phyloP scores from a whole-genome alignment of 1,284 basidiomycete genomes.

The Amylostereum chailletii region DNA sequence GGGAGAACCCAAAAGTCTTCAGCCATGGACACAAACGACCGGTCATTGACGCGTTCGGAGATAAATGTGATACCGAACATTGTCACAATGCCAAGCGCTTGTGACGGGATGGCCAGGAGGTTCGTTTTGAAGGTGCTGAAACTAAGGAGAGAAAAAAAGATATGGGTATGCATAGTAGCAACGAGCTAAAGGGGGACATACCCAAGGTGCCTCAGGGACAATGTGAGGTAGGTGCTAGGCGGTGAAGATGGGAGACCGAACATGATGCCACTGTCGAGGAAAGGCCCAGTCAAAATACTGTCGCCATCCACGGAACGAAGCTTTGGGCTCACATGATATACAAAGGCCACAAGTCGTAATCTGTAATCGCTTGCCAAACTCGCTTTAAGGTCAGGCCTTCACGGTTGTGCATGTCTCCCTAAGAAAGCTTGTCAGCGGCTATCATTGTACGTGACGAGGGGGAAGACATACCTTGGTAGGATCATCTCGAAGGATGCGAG shows the following conservation, averaged over 20 bases:
- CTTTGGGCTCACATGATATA: conserved; percentile 41
- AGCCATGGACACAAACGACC: conserved; percentile 31
- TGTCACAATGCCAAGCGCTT: conserved; percentile 22
- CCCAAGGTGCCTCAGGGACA: conserved; percentile 53
- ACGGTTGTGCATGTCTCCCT: conserved; percentile 73
- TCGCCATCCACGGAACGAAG: conserved; percentile 14
- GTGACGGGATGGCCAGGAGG: conserved; percentile 48
- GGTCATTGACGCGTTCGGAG: conserved; percentile 14
- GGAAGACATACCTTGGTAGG: conserved; percentile 40
- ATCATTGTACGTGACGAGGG: not conserved
- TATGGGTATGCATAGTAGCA: not conserved
- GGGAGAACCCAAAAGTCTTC: conserved; percentile 46
- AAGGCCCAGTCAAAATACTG: not conserved
- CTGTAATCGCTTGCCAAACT: conserved; percentile 48
- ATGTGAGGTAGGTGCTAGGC: conserved; percentile 48
- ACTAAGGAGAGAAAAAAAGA: conserved; percentile 17
- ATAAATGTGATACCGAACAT: conserved; percentile 15
- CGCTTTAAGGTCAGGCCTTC: conserved; percentile 48
- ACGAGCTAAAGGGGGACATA: conserved; percentile 13
- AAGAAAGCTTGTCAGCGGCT: not conserved
- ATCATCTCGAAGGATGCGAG: conserved; percentile 59
- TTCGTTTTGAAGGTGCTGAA: conserved; percentile 56
- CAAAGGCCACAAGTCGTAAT: conserved; percentile 66
- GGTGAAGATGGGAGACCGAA: conserved; percentile 41
- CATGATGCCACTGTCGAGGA: conserved; percentile 26